phyloP scores from a whole-genome alignment of 148 eudicot genomes.

The Heliamphora exappendiculata region DNA sequence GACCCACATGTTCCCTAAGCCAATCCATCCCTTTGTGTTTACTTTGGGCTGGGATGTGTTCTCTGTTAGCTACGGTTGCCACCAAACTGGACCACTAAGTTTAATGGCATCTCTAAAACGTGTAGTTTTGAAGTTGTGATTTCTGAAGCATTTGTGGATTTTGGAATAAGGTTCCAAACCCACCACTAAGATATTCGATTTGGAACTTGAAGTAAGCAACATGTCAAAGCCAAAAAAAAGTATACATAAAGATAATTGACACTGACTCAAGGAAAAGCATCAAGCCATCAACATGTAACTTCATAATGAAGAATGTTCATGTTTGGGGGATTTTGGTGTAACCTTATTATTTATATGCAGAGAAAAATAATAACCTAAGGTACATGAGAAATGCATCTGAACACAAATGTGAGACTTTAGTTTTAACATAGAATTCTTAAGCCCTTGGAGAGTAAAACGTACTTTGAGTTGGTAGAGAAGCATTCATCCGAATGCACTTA shows the following conservation, averaged over 20 bases:
- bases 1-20: no score
- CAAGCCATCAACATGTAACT: no score
- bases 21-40: no score
- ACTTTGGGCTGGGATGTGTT: no score
- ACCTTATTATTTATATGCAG: background rate
- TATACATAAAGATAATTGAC: background rate
- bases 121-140: background rate
- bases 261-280: background rate
- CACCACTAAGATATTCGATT: background rate
- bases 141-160: background rate
- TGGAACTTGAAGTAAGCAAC: background rate
- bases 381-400: background rate
- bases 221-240: background rate
- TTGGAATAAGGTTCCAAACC: background rate
- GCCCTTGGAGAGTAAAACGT: constrained; percentile 7
- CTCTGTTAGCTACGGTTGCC: background rate
- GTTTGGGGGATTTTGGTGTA: background rate
- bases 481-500: constrained; percentile 32
- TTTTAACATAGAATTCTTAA: background rate
- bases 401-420: background rate
- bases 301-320: background rate
- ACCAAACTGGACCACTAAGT: background rate
- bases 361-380: background rate
- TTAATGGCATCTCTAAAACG: background rate
- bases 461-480: constrained; percentile 23